Percentiles rank a stretch among this genome's conserved stretches.
Conservation (phyloP, 78 protist genomes). For the Tieghemostelium lacteum region DNA sequence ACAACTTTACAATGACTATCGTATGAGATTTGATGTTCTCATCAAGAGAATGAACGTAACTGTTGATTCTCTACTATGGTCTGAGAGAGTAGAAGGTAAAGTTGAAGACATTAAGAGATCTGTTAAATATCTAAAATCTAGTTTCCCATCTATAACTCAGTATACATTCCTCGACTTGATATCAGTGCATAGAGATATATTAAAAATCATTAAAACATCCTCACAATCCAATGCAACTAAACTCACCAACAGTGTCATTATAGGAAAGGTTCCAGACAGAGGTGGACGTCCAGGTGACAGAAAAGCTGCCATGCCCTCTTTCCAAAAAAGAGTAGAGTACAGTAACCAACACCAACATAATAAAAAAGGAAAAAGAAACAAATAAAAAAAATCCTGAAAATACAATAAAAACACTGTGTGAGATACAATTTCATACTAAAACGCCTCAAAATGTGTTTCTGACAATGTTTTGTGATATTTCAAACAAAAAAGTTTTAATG, state of each 20-base stretch:
- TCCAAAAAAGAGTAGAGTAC: slow-evolving; percentile 65
- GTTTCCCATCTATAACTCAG: slow-evolving; percentile 30
- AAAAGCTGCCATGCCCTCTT: slow-evolving; percentile 67
- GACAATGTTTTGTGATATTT: no score
- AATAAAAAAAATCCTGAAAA: no score
- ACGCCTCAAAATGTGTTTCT: no score
- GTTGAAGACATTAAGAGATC: slow-evolving; percentile 25
- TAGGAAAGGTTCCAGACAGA: slow-evolving; percentile 74
- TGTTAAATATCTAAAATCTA: neutral
- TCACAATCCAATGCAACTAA: slow-evolving; percentile 7
- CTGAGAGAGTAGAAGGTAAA: slow-evolving; percentile 22
- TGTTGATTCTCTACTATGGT: slow-evolving; percentile 52
- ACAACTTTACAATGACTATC: slow-evolving; percentile 25
- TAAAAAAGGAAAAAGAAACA: no score
- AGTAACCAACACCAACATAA: slow-evolving; percentile 10
- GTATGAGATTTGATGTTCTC: slow-evolving; percentile 33
- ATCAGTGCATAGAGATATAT: slow-evolving; percentile 24
- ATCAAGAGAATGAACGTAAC: slow-evolving; percentile 57
- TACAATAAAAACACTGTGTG: no score
- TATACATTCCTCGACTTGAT: slow-evolving; percentile 37
- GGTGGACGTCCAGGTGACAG: slow-evolving; percentile 72
- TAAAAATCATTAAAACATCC: slow-evolving; percentile 31
- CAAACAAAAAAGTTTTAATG: no score
- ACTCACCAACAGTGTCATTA: slow-evolving; percentile 9
- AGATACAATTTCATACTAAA: no score